Conservation (phyloP, 345 rosid species). For the Bruguiera parviflora region DNA sequence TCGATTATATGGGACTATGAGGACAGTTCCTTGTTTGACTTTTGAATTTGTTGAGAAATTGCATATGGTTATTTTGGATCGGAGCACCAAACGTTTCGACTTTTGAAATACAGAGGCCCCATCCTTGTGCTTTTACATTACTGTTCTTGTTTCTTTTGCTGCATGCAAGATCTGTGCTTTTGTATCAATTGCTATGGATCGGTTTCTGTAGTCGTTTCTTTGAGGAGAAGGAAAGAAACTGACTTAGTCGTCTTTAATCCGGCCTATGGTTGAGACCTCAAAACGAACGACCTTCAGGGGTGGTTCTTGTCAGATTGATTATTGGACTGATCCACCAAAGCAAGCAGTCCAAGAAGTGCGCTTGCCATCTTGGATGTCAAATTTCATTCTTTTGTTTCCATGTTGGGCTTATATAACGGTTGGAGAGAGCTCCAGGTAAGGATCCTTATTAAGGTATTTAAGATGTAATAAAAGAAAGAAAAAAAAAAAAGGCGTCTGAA, state of each 20-base stretch:
- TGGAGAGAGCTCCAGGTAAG: neutral
- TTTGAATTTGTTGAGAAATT: conserved; percentile 25
- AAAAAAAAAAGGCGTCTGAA: too few species aligned
- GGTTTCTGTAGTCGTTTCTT: neutral
- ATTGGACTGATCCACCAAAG: too few species aligned
- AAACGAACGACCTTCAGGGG: too few species aligned
- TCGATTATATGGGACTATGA: conserved; percentile 57
- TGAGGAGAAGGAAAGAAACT: too few species aligned
- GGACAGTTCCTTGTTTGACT: conserved; percentile 55
- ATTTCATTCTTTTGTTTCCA: too few species aligned
- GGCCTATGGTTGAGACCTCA: too few species aligned
- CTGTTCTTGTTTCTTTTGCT: neutral
- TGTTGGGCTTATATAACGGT: too few species aligned
- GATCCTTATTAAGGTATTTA: neutral
- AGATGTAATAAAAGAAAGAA: too few species aligned
- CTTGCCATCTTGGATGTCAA: too few species aligned
- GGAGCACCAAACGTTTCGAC: neutral
- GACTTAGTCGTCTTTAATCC: too few species aligned
- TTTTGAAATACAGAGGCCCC: neutral
- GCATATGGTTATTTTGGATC: neutral
- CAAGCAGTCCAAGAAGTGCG: too few species aligned
- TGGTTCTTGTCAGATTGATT: too few species aligned
- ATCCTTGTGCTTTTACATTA: neutral
- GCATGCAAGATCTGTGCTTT: conserved; percentile 11
- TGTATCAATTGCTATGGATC: neutral